Evolutionary conservation across 2,329 filamentous ascomycete species (phyloP).

Genomic region (Hymenoscyphus albidus): DNA sequence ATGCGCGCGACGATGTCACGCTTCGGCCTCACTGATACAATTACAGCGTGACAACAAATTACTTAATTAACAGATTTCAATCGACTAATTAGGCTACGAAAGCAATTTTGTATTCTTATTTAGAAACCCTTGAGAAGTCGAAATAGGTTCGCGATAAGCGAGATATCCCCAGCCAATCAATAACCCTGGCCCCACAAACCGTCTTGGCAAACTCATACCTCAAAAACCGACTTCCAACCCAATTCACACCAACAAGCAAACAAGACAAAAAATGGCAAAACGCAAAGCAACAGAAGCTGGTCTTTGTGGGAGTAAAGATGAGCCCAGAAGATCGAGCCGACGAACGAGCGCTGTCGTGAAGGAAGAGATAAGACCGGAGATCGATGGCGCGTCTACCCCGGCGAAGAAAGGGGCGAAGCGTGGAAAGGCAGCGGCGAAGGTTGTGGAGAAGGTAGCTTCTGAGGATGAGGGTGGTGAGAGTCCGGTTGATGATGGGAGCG

Average conservation of each 20-base stretch:
- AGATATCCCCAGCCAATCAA: not conserved
- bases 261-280: slow-evolving; percentile 23
- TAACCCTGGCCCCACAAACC: not conserved
- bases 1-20: no score
- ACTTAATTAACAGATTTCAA: no score
- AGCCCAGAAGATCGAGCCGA: slow-evolving; percentile 29
- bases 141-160: no score
- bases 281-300: slow-evolving; percentile 27
- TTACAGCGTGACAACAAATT: no score
- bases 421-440: slow-evolving; percentile 1
- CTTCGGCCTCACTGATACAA: no score
- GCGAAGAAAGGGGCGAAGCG: slow-evolving; percentile 13
- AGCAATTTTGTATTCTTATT: no score
- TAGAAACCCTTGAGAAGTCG: no score
- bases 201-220: not conserved
- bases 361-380: slow-evolving; percentile 12
- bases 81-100: no score
- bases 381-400: slow-evolving; percentile 2
- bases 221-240: not conserved
- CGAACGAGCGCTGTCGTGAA: slow-evolving; percentile 18
- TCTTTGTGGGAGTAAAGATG: slow-evolving; percentile 13
- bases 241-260: not conserved
- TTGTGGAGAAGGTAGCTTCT: not conserved
- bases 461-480: slow-evolving; percentile 5
- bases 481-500: slow-evolving; percentile 3